These are phyloP conservation scores for Apiospora kogelbergensis DNA, from an alignment of 2,329 filamentous ascomycete genomes.

Conservation along the genomic window DNA sequence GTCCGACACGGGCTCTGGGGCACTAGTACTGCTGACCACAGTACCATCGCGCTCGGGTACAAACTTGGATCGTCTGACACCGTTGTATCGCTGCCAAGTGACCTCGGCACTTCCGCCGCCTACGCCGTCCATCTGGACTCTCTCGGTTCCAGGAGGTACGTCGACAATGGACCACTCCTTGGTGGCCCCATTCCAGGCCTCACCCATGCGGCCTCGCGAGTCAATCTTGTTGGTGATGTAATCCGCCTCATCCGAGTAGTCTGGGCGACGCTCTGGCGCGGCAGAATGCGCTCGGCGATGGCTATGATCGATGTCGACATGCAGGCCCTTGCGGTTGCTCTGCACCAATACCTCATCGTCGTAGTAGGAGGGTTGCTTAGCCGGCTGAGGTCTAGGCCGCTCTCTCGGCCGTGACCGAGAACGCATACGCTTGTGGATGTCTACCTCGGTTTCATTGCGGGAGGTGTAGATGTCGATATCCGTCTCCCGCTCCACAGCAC, in stretches of 20 bases:
- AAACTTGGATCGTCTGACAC: conserved; percentile 73
- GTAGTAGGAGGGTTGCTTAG: conserved; percentile 30
- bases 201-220: conserved; percentile 65
- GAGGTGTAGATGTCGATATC: conserved; percentile 63
- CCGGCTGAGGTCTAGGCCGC: conserved; percentile 37
- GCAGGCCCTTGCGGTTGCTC: conserved; percentile 50
- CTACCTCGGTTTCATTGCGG: conserved; percentile 56
- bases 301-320: conserved; percentile 35
- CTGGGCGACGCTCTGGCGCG: conserved; percentile 38
- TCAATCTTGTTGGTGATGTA: conserved; percentile 59
- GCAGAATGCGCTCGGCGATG: conserved; percentile 54
- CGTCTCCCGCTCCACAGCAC: conserved; percentile 51
- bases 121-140: conserved; percentile 77
- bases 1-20: conserved; percentile 31
- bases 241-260: conserved; percentile 66
- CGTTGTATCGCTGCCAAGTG: conserved; percentile 77
- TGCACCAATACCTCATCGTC: conserved; percentile 66
- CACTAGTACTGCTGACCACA: conserved; percentile 35
- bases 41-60: conserved; percentile 63
- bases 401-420: conserved; percentile 23
- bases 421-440: conserved; percentile 47
- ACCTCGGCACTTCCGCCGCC: conserved; percentile 76
- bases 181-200: conserved; percentile 72
- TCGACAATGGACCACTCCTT: conserved; percentile 81
- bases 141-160: conserved; percentile 79